A percentile compares a stretch with the other conserved stretches of the same genome.
Evolutionary conservation across 495 filamentous ascomycete genomes (phyloP).

Genomic region (Jackrogersella multiformis): DNA sequence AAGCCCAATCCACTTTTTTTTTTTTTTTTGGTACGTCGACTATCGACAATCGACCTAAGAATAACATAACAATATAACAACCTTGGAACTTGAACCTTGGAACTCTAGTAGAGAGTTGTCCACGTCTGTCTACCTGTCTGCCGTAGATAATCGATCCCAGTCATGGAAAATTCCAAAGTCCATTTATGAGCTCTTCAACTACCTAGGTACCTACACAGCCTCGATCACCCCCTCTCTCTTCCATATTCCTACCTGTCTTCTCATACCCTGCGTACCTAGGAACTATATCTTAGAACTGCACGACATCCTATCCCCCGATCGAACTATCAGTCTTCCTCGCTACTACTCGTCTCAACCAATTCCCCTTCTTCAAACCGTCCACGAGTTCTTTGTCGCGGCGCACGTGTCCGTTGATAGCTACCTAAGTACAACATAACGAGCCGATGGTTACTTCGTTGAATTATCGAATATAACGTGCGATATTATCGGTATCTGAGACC

Average conservation of each 20-base stretch:
- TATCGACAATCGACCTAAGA: neutral
- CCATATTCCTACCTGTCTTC: neutral
- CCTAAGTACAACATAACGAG: no score
- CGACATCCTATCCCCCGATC: neutral
- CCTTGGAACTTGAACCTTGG: no score
- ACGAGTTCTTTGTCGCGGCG: constrained; percentile 17
- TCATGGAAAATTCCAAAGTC: no score
- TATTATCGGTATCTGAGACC: neutral
- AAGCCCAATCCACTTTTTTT: constrained; percentile 22
- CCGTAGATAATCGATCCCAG: no score
- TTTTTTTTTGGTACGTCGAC: neutral
- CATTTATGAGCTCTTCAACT: neutral
- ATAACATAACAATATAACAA: neutral
- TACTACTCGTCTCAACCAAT: neutral
- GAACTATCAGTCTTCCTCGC: neutral
- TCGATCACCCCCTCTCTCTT: neutral
- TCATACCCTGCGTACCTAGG: neutral
- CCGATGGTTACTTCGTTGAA: neutral
- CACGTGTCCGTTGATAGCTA: constrained; percentile 11
- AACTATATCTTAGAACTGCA: neutral
- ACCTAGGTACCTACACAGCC: neutral
- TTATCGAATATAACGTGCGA: neutral
- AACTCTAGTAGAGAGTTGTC: no score
- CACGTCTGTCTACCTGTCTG: no score
- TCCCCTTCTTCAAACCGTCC: neutral